phyloP scores from a whole-genome alignment of 2,329 filamentous ascomycete genomes.

The Chrysoporthe cubensis region DNA sequence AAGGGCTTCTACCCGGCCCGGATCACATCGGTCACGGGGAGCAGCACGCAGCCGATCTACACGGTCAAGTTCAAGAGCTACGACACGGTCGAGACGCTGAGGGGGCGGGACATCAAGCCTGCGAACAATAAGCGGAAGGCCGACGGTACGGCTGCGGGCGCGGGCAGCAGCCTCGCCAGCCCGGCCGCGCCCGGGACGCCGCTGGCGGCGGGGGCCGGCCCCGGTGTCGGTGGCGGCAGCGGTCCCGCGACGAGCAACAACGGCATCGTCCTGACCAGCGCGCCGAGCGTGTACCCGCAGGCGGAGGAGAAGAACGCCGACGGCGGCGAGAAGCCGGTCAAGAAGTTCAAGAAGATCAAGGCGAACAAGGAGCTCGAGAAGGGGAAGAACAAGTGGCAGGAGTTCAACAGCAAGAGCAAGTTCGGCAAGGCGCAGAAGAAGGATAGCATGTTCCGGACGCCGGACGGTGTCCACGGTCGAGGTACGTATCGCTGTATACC shows the following conservation, averaged over 20 bases:
- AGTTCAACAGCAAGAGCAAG: conserved; percentile 82
- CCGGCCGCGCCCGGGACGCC: conserved; percentile 21
- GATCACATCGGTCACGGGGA: conserved; percentile 93
- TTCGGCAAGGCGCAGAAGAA: conserved; percentile 73
- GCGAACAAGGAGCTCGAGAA: conserved; percentile 89
- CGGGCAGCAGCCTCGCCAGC: conserved; percentile 29
- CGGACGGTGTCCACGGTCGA: conserved; percentile 82
- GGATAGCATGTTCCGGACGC: conserved; percentile 96
- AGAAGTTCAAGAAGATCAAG: conserved; percentile 88
- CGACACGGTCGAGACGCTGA: conserved; percentile 79
- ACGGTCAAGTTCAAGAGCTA: conserved; percentile 96
- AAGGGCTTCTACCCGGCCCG: conserved; percentile 88
- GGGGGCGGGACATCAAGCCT: conserved; percentile 82
- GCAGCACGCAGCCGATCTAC: conserved; percentile 87
- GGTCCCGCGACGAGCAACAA: conserved; percentile 41
- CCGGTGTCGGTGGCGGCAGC: conserved; percentile 42
- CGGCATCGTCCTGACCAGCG: conserved; percentile 58
- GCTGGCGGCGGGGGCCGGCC: conserved; percentile 44
- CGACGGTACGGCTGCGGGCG: conserved; percentile 60
- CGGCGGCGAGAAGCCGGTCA: conserved; percentile 71
- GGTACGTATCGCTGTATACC: conserved; percentile 57
- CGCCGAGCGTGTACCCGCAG: conserved; percentile 58
- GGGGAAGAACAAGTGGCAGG: conserved; percentile 92
- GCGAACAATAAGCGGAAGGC: conserved; percentile 83
- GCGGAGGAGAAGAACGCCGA: conserved; percentile 70